A percentile compares a stretch with the other conserved stretches of the same genome.
These are phyloP conservation scores for Tilletia walkeri DNA, from an alignment of 1,284 basidiomycete genomes.

Conservation along the genomic window DNA sequence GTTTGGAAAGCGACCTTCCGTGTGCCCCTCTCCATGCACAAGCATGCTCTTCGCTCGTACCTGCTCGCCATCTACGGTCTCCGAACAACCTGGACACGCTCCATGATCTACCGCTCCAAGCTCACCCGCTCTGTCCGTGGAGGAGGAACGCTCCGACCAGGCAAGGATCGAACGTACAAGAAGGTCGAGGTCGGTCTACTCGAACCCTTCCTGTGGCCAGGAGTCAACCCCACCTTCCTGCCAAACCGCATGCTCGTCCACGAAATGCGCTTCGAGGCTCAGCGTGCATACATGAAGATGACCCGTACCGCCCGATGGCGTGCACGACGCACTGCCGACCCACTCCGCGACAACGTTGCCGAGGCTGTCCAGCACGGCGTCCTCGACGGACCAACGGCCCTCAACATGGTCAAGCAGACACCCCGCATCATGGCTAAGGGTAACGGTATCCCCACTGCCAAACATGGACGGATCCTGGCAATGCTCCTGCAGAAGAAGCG, in stretches of 20 bases:
- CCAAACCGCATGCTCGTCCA: slow-evolving; percentile 35
- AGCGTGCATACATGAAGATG: slow-evolving; percentile 43
- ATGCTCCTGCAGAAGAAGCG: slow-evolving; percentile 10
- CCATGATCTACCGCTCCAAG: slow-evolving; percentile 69
- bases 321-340: slow-evolving; percentile 12
- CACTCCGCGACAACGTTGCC: not conserved
- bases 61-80: slow-evolving; percentile 72
- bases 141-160: slow-evolving; percentile 60
- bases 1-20: slow-evolving; percentile 93
- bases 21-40: slow-evolving; percentile 76
- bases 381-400: not conserved
- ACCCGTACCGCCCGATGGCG: slow-evolving; percentile 45
- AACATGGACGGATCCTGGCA: slow-evolving; percentile 7
- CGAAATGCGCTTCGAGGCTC: slow-evolving; percentile 41
- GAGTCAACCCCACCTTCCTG: slow-evolving; percentile 38
- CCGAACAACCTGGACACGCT: slow-evolving; percentile 86
- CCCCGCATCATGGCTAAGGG: slow-evolving; percentile 6
- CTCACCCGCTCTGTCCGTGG: slow-evolving; percentile 28
- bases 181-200: slow-evolving; percentile 54
- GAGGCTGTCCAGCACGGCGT: slow-evolving; percentile 10
- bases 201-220: slow-evolving; percentile 54
- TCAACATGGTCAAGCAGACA: too few relatives aligned
- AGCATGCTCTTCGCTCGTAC: slow-evolving; percentile 85
- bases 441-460: slow-evolving; percentile 18
- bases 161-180: slow-evolving; percentile 42